Conservation (phyloP, 495 filamentous ascomycete genomes). For the Astrothelium macrocarpum region DNA sequence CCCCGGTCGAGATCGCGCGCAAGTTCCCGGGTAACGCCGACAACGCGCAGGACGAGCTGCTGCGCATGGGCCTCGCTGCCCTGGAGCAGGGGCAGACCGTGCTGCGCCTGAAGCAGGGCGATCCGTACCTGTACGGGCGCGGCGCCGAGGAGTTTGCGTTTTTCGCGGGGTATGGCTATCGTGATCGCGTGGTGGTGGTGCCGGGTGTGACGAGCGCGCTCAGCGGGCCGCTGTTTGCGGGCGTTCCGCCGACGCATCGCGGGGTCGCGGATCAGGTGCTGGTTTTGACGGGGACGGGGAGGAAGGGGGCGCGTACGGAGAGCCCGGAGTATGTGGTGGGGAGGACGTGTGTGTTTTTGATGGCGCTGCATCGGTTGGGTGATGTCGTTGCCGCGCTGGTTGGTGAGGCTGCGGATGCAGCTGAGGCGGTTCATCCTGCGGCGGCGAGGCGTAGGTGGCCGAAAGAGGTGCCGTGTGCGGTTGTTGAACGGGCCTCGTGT, state of each 20-base stretch:
- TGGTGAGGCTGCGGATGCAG: slow-evolving; percentile 25
- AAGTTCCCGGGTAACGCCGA: slow-evolving; percentile 98
- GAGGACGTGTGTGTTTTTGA: slow-evolving; percentile 87
- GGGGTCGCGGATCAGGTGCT: slow-evolving; percentile 86
- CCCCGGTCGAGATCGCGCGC: slow-evolving; percentile 81
- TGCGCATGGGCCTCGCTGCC: slow-evolving; percentile 65
- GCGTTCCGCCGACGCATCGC: slow-evolving; percentile 78
- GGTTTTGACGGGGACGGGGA: slow-evolving; percentile 87
- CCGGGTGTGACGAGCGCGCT: slow-evolving; percentile 87
- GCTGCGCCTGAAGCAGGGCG: slow-evolving; percentile 86
- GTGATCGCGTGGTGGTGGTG: slow-evolving; percentile 52
- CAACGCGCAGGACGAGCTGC: slow-evolving; percentile 80
- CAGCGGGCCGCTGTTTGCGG: slow-evolving; percentile 77
- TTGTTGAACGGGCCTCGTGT: slow-evolving; percentile 89
- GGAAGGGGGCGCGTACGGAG: slow-evolving; percentile 73
- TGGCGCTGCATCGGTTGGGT: slow-evolving; percentile 80
- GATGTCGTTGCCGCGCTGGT: slow-evolving; percentile 48
- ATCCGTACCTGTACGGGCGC: slow-evolving; percentile 91
- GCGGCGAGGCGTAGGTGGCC: slow-evolving; percentile 19
- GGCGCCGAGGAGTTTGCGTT: slow-evolving; percentile 89
- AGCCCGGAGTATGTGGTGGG: slow-evolving; percentile 68
- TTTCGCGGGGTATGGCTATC: slow-evolving; percentile 62
- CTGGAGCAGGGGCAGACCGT: slow-evolving; percentile 66
- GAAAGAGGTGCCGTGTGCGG: slow-evolving; percentile 68
- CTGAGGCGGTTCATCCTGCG: slow-evolving; percentile 18